These are phyloP conservation scores for Aureobasidium namibiae DNA, from an alignment of 2,329 filamentous ascomycete genomes.

Conservation along the genomic window DNA sequence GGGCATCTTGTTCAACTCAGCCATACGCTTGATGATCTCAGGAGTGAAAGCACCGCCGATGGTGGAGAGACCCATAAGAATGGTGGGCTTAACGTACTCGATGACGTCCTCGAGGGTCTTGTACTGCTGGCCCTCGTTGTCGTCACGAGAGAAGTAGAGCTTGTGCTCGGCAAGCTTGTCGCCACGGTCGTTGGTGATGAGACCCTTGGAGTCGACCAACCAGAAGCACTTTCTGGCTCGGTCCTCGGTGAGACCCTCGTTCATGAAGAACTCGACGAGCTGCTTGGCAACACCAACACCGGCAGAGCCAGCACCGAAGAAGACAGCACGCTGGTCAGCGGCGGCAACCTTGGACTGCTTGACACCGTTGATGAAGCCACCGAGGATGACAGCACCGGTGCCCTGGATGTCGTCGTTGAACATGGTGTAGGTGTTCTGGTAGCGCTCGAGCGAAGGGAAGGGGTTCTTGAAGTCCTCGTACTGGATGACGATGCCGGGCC, in stretches of 20 bases:
- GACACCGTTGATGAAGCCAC: slow-evolving; percentile 66
- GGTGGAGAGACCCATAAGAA: slow-evolving; percentile 87
- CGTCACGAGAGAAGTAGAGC: slow-evolving; percentile 57
- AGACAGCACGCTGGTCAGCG: slow-evolving; percentile 88
- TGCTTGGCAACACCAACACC: slow-evolving; percentile 97
- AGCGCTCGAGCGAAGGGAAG: slow-evolving; percentile 86
- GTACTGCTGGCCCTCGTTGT: slow-evolving; percentile 59
- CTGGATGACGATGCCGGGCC: slow-evolving; percentile 71
- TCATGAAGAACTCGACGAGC: slow-evolving; percentile 93
- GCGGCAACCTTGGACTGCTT: slow-evolving; percentile 78
- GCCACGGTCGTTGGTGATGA: slow-evolving; percentile 86
- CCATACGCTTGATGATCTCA: slow-evolving; percentile 60
- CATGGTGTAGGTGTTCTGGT: slow-evolving; percentile 81
- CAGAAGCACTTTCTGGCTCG: slow-evolving; percentile 88
- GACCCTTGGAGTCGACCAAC: slow-evolving; percentile 84
- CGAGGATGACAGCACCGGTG: slow-evolving; percentile 89
- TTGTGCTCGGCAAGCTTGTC: slow-evolving; percentile 87
- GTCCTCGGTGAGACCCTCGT: slow-evolving; percentile 79
- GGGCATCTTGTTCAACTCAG: slow-evolving; percentile 60
- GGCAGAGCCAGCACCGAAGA: slow-evolving; percentile 90
- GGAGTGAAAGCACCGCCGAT: slow-evolving; percentile 93
- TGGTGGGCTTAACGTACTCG: slow-evolving; percentile 89
- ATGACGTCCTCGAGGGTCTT: slow-evolving; percentile 82
- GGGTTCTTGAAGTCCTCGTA: slow-evolving; percentile 98
- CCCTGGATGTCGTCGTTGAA: slow-evolving; percentile 94